These are phyloP conservation scores for Neurospora sp. DNA, from an alignment of 495 filamentous ascomycete species.

Conservation along the genomic window DNA sequence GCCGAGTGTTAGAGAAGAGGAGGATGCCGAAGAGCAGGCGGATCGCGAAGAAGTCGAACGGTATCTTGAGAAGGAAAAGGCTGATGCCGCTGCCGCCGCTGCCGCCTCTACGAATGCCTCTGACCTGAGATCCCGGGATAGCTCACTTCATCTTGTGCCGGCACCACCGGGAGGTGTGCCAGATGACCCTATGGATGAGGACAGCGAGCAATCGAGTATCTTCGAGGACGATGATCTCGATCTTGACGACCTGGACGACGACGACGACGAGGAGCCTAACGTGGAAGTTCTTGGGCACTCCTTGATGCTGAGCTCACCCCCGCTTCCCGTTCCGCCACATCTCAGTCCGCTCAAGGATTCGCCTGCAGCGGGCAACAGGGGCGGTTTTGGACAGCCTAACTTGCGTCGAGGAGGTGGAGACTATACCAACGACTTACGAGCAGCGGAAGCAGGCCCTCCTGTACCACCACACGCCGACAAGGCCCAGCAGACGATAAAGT, in stretches of 20 bases:
- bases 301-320: conserved; percentile 23
- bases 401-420: neutral
- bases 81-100: neutral
- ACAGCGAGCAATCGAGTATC: conserved; percentile 37
- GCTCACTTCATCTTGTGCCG: conserved; percentile 25
- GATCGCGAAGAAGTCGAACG: neutral
- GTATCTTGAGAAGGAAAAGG: neutral
- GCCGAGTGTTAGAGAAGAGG: conserved; percentile 28
- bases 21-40: conserved; percentile 23
- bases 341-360: conserved; percentile 38
- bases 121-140: neutral
- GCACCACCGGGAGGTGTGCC: conserved; percentile 19
- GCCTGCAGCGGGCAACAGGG: conserved; percentile 33
- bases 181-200: conserved; percentile 21
- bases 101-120: neutral
- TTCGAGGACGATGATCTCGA: conserved; percentile 44
- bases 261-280: conserved; percentile 38
- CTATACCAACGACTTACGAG: neutral
- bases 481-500: conserved; percentile 19
- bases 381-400: conserved; percentile 6
- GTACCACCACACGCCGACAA: conserved; percentile 14
- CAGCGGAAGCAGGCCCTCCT: neutral
- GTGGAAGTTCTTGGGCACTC: conserved; percentile 38
- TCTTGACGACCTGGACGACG: conserved; percentile 39
- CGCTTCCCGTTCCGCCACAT: conserved; percentile 30